phyloP scores from a whole-genome alignment of 140 eudicot genomes.

The Stevia rebaudiana region DNA sequence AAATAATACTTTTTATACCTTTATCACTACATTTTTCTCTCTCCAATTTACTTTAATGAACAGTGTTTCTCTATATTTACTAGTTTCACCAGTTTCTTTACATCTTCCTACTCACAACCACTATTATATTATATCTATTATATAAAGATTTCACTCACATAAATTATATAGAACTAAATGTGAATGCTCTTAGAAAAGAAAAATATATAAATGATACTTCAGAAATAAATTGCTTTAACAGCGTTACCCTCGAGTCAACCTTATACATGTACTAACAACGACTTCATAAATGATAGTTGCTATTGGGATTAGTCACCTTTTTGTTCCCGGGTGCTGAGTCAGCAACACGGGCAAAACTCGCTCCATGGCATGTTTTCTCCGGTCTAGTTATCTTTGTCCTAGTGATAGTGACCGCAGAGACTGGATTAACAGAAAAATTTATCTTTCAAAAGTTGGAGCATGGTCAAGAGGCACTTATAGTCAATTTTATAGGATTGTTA shows the following conservation, averaged over 20 bases:
- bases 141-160: no score
- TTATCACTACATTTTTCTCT: no score
- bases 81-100: no score
- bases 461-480: conserved; percentile 55
- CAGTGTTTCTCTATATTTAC: no score
- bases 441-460: conserved; percentile 28
- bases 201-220: no score
- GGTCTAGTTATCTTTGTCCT: conserved; percentile 49
- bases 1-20: no score
- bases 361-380: conserved; percentile 62
- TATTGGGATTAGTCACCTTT: conserved; percentile 40
- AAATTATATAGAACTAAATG: no score
- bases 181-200: no score
- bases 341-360: conserved; percentile 42
- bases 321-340: conserved; percentile 40
- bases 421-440: conserved; percentile 56
- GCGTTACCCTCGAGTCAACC: background rate
- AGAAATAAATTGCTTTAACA: no score
- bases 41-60: no score
- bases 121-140: no score
- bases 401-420: conserved; percentile 47
- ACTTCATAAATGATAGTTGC: conserved; percentile 36
- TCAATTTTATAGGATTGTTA: conserved; percentile 62
- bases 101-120: no score
- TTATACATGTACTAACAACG: conserved; percentile 16